Evolutionary conservation across 225 moss, liverwort and hornwort genomes (phyloP).

Genomic region (Sphagnum contortum): DNA sequence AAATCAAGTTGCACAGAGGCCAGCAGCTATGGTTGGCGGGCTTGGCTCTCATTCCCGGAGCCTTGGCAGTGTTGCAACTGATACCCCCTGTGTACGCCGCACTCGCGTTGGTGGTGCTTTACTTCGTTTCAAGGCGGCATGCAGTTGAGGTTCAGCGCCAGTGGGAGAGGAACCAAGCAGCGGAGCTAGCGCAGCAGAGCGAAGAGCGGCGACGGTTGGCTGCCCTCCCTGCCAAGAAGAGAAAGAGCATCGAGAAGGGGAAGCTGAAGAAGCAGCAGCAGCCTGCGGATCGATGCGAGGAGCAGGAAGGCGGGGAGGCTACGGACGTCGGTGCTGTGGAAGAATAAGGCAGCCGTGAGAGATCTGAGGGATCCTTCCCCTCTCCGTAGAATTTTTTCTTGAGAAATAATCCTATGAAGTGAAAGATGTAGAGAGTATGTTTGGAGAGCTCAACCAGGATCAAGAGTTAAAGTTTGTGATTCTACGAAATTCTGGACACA

Average conservation of each 20-base stretch:
- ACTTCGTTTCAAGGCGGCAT: slow-evolving; percentile 52
- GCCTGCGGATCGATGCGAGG: not conserved
- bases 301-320: slow-evolving; percentile 12
- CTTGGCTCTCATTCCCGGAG: slow-evolving; percentile 29
- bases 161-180: slow-evolving; percentile 25
- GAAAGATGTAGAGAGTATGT: no score
- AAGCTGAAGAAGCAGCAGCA: slow-evolving; percentile 14
- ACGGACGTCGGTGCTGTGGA: not conserved
- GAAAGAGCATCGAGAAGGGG: slow-evolving; percentile 32
- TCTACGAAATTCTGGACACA: no score
- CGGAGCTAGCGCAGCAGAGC: slow-evolving; percentile 22
- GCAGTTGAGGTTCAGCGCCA: slow-evolving; percentile 37
- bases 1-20: slow-evolving; percentile 36
- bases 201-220: slow-evolving; percentile 33
- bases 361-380: no score
- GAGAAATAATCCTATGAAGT: no score
- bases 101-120: slow-evolving; percentile 33
- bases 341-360: no score
- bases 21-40: slow-evolving; percentile 49
- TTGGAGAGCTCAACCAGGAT: no score
- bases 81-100: slow-evolving; percentile 23
- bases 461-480: no score
- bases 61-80: slow-evolving; percentile 18
- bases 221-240: slow-evolving; percentile 30
- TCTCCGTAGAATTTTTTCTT: no score